Evolutionary conservation across 371 early-diverging fungal genomes (phyloP), one percentile per base, ranked within the genome.

Genomic region (Rhizopus stolonifer): DNA sequence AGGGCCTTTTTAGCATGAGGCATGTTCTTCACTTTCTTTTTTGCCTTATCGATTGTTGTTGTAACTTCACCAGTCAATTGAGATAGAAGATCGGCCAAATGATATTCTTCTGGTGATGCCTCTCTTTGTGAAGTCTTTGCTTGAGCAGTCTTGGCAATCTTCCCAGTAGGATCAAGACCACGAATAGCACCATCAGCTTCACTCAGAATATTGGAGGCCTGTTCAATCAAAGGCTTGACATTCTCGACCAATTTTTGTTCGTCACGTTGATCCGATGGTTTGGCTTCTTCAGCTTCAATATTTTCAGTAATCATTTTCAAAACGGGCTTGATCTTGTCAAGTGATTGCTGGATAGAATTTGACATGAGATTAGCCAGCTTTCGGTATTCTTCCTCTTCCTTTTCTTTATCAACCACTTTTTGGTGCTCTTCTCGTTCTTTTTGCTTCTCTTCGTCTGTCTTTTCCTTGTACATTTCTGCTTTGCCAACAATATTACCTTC

Each of bases 131-230:
- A 50, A 11, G 62, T 54, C 14, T 46, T 58, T 1, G 56, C 59
- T 33, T 67, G 67, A 18, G 63, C 67, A 22, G 47, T 42, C 14
- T 63, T 67, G 4, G 67, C 67, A 29, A 67, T 59, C 6, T 48
- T 43, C 10, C 67, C 67, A 40, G 56, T 52, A 18, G 67, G 67
- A 39, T 67, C 67, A 3, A 67, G 46, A 18, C 60, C 59, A 32
- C 60, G 58, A 24, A 67, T 62, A 59, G 67, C 63, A 49, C 67
- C 67, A 46, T 67, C 52, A 26, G 54, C 38, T 43, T 67, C 67
- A 14, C 52, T 46, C 11, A 67, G 53, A 34, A 67, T 63, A 46
- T 23, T n/a, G 38, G 63, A 67, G 7, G 53, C 67, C 52, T 67
- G 59, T 25, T 67, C 67, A 25, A 67, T 67, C 25, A 67, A 54